Base-by-base conservation (phyloP, 768 basidiomycete species). In the Atractiella rhizophila region DNA sequence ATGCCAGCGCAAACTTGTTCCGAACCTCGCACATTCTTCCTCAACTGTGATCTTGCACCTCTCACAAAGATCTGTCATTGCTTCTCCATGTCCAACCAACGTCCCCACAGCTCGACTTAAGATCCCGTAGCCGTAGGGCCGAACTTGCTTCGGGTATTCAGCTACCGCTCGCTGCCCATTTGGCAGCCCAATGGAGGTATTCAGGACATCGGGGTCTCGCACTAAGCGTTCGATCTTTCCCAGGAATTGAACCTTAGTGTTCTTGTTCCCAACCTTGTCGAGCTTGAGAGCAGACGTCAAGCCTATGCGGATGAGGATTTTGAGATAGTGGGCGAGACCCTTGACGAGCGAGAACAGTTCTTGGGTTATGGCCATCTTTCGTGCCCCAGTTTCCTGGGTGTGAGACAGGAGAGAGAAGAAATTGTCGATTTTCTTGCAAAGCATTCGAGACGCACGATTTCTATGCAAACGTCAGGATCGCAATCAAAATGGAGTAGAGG, bases 391-490 rank as follows among this genome's bases (percentile, higher is more conserved):
- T 57, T 88, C 81, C 59, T 88, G 83, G 19, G 83, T 86, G 59
- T 86, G 83, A 6, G 88, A 94, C 34, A 98, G 65, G 28, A 94
- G 64, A n/a, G 83, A 91, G 62, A 98, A 94, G 40, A 98, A 71
- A 63, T 96, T 91, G 51, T 96, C 91, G 2, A 88, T 88, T 62
- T 96, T 96, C 47, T 91, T 77, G 61, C 91, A 98, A 18, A 98
- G 71, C 76, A 94, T 82, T 45, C 91, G 76, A 30, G 88, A 85
- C 96, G 91, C 28, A 85, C 82, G 79, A 94, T 86, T 45, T 50
- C 44, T 49, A 48, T 27, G 15, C 38, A 18, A 10, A 33, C 18
- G 35, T n/a, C n/a, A n/a, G n/a, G n/a, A n/a, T n/a, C n/a, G n/a
- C n/a, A n/a, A n/a, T n/a, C n/a, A n/a, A n/a, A n/a, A n/a, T n/a